These are phyloP conservation scores for Cymbopogon flexuosus DNA, from an alignment of 202 grass and related monocot genomes.

Conservation along the genomic window DNA sequence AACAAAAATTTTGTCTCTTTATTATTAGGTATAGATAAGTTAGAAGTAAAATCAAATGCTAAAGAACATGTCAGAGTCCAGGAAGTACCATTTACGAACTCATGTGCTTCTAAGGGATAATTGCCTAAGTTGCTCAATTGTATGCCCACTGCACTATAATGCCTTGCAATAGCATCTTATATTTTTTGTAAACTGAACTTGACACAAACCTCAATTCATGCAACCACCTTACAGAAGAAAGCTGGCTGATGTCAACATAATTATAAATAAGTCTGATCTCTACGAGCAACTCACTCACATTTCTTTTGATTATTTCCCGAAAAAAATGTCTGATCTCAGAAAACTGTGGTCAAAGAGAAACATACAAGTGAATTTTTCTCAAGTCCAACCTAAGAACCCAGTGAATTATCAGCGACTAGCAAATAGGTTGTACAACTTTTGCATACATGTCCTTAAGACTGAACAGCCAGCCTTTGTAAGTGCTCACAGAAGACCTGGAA, in stretches of 20 bases:
- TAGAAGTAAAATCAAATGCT: not conserved
- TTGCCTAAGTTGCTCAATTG: not conserved
- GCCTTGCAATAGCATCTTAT: not conserved
- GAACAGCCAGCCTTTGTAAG: conserved; percentile 90
- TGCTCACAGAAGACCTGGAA: conserved; percentile 99
- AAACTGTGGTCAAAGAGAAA: conserved; percentile 25
- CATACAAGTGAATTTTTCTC: not conserved
- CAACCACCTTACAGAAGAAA: not conserved
- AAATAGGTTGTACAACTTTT: conserved; percentile 15
- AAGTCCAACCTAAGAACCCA: conserved; percentile 21
- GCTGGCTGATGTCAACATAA: not conserved
- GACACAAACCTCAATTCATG: not conserved
- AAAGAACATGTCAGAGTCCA: not conserved
- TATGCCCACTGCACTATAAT: not conserved
- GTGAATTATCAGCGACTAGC: conserved; percentile 24
- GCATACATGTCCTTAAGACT: conserved; percentile 55
- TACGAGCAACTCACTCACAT: conserved; percentile 21
- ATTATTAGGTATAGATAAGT: not conserved
- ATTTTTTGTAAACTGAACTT: not conserved
- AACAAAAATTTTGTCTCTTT: no score
- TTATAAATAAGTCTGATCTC: not conserved
- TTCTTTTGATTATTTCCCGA: not conserved
- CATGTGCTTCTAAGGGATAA: not conserved
- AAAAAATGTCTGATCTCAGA: not conserved
- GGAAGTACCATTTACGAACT: not conserved